phyloP scores from a whole-genome alignment of 371 early-diverging fungal species.

The Lichtheimia ramosa region DNA sequence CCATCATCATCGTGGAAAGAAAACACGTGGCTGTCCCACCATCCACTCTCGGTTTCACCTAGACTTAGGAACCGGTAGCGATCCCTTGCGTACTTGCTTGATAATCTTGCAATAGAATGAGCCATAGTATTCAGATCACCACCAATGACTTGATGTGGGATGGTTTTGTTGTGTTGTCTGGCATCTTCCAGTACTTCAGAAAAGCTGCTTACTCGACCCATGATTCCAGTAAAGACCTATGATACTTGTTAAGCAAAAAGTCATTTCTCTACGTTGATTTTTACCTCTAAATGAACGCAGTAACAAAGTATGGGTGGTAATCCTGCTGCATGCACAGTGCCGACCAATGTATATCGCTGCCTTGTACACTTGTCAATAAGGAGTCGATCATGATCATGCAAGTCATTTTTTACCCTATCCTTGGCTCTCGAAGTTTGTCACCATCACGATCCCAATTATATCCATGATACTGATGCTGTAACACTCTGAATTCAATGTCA shows the following conservation, averaged over 20 bases:
- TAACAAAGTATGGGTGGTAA: constrained; percentile 58
- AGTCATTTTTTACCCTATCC: constrained; percentile 6
- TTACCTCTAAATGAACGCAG: constrained; percentile 76
- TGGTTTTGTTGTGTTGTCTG: constrained; percentile 21
- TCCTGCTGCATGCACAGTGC: constrained; percentile 43
- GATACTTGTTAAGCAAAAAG: neutral
- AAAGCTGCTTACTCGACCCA: constrained; percentile 64
- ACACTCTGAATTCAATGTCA: constrained; percentile 59
- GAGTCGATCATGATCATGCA: too few species aligned
- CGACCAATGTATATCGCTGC: constrained; percentile 60
- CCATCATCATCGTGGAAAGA: constrained; percentile 44
- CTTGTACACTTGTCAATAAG: neutral
- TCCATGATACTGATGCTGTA: constrained; percentile 70
- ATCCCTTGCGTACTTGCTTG: constrained; percentile 66
- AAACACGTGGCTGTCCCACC: constrained; percentile 66
- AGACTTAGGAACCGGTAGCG: constrained; percentile 64
- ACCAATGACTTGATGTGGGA: constrained; percentile 70
- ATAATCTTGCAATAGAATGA: constrained; percentile 76
- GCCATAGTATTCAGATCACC: constrained; percentile 86
- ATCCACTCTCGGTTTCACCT: constrained; percentile 70
- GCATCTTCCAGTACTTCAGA: constrained; percentile 72
- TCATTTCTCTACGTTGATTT: neutral
- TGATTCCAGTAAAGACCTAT: constrained; percentile 71
- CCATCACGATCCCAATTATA: constrained; percentile 79
- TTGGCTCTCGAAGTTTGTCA: constrained; percentile 12